Evolutionary conservation across 192 early-diverging fungal species (phyloP).

Genomic region (Geosiphon pyriformis): DNA sequence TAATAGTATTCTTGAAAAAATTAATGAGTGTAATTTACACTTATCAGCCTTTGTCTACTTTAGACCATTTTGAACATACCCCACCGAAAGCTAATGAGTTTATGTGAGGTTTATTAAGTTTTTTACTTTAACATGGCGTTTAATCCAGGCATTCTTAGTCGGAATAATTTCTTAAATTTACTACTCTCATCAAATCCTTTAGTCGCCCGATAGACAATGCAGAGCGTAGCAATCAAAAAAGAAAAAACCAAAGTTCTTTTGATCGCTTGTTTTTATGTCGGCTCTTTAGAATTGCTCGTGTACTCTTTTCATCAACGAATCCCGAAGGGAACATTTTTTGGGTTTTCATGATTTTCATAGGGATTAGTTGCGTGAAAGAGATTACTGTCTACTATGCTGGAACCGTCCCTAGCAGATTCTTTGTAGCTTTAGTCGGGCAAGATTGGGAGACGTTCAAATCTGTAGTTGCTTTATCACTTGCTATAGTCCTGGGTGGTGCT

Average conservation of each 20-base stretch:
- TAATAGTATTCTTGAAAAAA: not conserved
- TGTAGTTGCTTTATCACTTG: slow-evolving; percentile 49
- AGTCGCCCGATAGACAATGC: not conserved
- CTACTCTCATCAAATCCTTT: not conserved
- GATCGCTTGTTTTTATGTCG: slow-evolving; percentile 11
- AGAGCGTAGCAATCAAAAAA: not conserved
- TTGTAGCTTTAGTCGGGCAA: slow-evolving; percentile 61
- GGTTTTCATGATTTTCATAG: slow-evolving; percentile 42
- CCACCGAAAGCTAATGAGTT: not conserved
- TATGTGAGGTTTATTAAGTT: not conserved
- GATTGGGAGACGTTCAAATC: slow-evolving; percentile 54
- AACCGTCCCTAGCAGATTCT: slow-evolving; percentile 66
- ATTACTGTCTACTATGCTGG: slow-evolving; percentile 65
- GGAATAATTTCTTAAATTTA: not conserved
- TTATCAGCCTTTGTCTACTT: not conserved
- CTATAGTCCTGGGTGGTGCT: slow-evolving; percentile 53
- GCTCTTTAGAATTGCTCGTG: slow-evolving; percentile 3
- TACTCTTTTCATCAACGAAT: slow-evolving; percentile 13
- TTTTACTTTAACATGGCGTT: not conserved
- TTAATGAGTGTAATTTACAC: not conserved
- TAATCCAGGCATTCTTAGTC: not conserved
- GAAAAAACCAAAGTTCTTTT: slow-evolving; percentile 13
- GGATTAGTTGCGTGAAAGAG: slow-evolving; percentile 40
- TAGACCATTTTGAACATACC: not conserved
- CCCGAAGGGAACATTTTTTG: slow-evolving; percentile 31